phyloP scores from a whole-genome alignment of 768 basidiomycete species.

The Suillus bovinus region DNA sequence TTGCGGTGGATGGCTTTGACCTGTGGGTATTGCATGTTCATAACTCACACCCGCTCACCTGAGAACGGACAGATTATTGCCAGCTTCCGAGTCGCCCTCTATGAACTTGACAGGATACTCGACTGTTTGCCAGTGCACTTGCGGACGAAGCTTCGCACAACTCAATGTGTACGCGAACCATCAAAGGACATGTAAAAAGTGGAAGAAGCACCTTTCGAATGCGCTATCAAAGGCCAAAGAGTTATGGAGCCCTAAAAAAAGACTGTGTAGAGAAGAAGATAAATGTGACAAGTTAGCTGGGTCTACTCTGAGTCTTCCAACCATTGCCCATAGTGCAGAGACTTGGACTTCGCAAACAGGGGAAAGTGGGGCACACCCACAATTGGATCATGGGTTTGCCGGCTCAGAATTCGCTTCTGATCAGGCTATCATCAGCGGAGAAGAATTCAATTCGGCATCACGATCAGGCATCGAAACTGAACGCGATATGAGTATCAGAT shows the following conservation, averaged over 20 bases:
- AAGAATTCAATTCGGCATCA: no score
- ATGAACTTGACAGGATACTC: background rate
- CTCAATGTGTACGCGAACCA: background rate
- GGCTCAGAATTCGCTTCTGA: background rate
- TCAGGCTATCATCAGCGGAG: background rate
- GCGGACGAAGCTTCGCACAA: background rate
- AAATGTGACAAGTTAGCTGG: background rate
- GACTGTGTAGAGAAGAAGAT: background rate
- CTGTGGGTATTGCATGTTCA: background rate
- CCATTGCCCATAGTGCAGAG: background rate
- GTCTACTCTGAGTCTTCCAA: background rate
- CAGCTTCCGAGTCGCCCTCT: background rate
- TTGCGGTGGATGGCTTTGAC: background rate
- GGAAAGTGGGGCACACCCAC: background rate
- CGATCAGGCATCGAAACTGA: no score
- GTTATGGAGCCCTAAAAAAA: background rate
- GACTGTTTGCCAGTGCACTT: background rate
- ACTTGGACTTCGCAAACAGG: background rate
- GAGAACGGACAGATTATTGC: background rate
- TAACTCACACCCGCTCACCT: background rate
- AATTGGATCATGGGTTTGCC: background rate
- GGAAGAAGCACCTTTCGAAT: background rate
- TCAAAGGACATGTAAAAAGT: background rate
- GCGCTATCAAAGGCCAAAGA: constrained; percentile 9
- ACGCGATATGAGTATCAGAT: background rate